Conservation (phyloP, 2,329 filamentous ascomycete species). For the Penicillium hordei region DNA sequence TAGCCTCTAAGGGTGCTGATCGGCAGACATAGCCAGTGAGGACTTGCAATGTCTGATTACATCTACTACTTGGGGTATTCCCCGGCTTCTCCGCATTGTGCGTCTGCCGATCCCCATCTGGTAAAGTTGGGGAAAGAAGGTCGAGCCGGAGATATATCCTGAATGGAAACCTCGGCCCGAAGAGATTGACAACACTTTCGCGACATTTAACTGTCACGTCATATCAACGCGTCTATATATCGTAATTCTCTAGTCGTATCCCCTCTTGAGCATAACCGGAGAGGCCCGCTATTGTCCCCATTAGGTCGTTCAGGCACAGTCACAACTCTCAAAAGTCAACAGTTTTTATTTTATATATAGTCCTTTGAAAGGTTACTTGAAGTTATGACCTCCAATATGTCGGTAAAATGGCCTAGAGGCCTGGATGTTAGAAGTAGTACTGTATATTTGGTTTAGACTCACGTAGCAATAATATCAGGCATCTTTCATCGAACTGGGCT, state of each 20-base stretch:
- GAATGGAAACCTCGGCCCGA: background rate
- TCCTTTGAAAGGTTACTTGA: background rate
- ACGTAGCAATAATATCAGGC: background rate
- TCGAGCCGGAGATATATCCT: background rate
- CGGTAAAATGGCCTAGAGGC: too few relatives aligned
- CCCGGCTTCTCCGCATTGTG: slow-evolving; percentile 4
- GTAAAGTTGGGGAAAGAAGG: background rate
- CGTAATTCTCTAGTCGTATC: background rate
- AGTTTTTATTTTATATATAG: too few relatives aligned
- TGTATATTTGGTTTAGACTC: too few relatives aligned
- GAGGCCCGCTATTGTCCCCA: too few relatives aligned
- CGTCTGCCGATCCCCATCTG: background rate
- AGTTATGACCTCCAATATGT: background rate
- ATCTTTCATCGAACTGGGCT: slow-evolving; percentile 20
- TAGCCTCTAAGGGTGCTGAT: background rate
- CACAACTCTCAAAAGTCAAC: too few relatives aligned
- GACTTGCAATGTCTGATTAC: slow-evolving; percentile 1
- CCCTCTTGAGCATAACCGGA: background rate
- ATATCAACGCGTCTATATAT: background rate
- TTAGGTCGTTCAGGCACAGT: background rate
- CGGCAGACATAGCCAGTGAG: background rate
- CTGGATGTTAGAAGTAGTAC: background rate
- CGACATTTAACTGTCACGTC: background rate
- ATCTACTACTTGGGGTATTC: too few relatives aligned
- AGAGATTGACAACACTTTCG: background rate